Evolutionary conservation across 164 flowering plant genomes (phyloP).

Genomic region (Magnolia kwangsiensis): DNA sequence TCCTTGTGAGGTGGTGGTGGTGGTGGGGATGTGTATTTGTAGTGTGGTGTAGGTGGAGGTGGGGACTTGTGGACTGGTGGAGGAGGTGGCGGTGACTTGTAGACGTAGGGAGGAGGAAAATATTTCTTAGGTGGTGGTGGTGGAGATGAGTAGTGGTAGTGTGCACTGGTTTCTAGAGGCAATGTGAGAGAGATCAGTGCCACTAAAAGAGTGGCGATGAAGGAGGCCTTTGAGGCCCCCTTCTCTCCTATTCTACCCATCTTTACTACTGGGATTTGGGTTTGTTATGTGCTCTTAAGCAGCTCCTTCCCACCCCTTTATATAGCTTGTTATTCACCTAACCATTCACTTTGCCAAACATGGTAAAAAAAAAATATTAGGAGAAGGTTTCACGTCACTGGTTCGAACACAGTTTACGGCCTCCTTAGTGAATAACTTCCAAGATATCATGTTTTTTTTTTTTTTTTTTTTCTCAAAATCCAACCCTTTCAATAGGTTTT

Average conservation of each 20-base stretch:
- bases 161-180: conserved; percentile 20
- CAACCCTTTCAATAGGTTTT: no score
- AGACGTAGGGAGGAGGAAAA: conserved; percentile 14
- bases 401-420: background rate
- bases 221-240: conserved; percentile 20
- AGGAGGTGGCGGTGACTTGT: conserved; percentile 16
- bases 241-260: conserved; percentile 19
- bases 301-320: conserved; percentile 13
- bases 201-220: conserved; percentile 18
- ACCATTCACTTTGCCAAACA: background rate
- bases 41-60: conserved; percentile 9
- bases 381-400: background rate
- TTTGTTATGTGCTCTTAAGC: conserved; percentile 9
- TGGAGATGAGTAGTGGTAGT: conserved; percentile 27
- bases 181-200: conserved; percentile 18
- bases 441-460: background rate
- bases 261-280: conserved; percentile 8
- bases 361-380: background rate
- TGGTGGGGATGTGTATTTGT: conserved; percentile 17
- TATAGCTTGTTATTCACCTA: conserved; percentile 19
- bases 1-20: conserved; percentile 12
- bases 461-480: no score
- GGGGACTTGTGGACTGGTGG: conserved; percentile 11
- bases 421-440: background rate
- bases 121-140: conserved; percentile 18